Percentiles rank a stretch among this genome's conserved stretches.
These are phyloP conservation scores for Combretum micranthum DNA, from an alignment of 345 rosid genomes.

Conservation along the genomic window DNA sequence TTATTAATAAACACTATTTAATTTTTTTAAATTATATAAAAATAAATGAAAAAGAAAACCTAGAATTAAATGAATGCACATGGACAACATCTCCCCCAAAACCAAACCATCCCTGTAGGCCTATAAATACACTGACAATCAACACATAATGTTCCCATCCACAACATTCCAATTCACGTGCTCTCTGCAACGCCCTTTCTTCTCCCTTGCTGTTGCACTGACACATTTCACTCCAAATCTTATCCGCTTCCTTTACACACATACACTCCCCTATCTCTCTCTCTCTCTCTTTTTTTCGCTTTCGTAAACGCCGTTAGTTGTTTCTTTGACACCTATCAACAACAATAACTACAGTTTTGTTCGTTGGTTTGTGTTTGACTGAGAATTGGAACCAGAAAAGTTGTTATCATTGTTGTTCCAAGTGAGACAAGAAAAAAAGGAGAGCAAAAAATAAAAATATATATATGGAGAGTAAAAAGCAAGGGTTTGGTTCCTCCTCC, in stretches of 20 bases:
- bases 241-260: constrained; percentile 17
- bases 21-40: too few relatives aligned
- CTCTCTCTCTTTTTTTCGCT: constrained; percentile 5
- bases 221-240: constrained; percentile 20
- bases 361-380: constrained; percentile 19
- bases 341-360: constrained; percentile 24
- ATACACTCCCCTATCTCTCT: neutral
- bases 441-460: constrained; percentile 6
- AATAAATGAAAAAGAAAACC: too few relatives aligned
- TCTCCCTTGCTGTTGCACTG: constrained; percentile 9
- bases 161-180: constrained; percentile 27
- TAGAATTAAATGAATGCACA: too few relatives aligned
- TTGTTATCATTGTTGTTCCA: too few relatives aligned
- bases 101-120: too few relatives aligned
- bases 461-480: constrained; percentile 24
- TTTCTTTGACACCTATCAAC: constrained; percentile 11
- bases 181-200: constrained; percentile 11
- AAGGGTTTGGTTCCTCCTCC: neutral
- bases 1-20: too few relatives aligned
- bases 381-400: too few relatives aligned
- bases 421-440: constrained; percentile 12
- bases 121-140: too few relatives aligned
- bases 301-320: constrained; percentile 21
- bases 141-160: too few relatives aligned
- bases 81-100: too few relatives aligned